Evolutionary conservation across 768 basidiomycete genomes (phyloP).

Genomic region (Boletus bicolor): DNA sequence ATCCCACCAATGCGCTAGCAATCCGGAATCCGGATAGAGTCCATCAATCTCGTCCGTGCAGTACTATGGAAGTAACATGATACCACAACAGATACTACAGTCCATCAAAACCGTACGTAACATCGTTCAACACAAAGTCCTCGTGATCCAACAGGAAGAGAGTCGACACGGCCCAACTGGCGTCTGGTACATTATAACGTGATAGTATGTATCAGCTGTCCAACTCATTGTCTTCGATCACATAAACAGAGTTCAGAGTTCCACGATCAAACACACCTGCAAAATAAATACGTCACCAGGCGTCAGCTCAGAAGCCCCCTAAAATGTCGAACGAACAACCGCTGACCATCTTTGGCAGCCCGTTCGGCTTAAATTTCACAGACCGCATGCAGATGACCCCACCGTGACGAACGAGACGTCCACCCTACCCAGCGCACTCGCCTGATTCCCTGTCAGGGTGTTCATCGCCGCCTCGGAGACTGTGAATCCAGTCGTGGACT

Average conservation of each 20-base stretch:
- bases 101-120: constrained; percentile 18
- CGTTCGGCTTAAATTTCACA: not conserved
- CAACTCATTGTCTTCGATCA: not conserved
- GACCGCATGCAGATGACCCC: not conserved
- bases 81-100: not conserved
- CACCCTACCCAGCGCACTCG: constrained; percentile 16
- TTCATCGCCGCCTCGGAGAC: constrained; percentile 28
- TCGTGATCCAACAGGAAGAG: not conserved
- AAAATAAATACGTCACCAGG: not conserved
- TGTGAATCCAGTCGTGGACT: constrained; percentile 41
- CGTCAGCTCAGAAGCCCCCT: not conserved
- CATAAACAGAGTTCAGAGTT: not conserved
- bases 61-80: not conserved
- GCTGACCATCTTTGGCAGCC: constrained; percentile 1
- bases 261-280: not conserved
- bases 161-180: constrained; percentile 2
- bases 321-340: not conserved
- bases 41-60: not conserved
- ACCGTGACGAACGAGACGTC: constrained; percentile 9
- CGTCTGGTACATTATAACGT: not conserved
- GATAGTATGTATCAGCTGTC: not conserved
- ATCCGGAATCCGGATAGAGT: not conserved
- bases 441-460: constrained; percentile 15
- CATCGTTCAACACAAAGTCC: not conserved
- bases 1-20: not conserved